phyloP scores from a whole-genome alignment of 129 eudicot genomes.

The Flaveria linearis region DNA sequence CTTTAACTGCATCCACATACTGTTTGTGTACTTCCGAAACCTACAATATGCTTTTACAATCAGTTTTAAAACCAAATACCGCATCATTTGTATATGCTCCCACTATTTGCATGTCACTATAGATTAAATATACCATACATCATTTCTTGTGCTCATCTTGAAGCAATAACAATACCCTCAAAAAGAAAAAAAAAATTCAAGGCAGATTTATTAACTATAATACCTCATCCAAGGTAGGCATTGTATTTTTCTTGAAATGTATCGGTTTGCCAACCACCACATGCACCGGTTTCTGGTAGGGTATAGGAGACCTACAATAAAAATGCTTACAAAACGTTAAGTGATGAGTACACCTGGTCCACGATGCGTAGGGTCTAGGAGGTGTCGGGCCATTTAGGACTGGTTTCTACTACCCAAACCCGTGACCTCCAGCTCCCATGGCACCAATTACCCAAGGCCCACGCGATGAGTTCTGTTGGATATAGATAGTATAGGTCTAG shows the following conservation, averaged over 20 bases:
- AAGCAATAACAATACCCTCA: too few species aligned
- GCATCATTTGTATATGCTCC: too few species aligned
- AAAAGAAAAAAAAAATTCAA: background rate
- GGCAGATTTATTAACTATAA: slow-evolving; percentile 7
- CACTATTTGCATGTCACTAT: too few species aligned
- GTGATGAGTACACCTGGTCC: background rate
- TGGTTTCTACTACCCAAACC: too few species aligned
- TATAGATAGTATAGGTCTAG: too few species aligned
- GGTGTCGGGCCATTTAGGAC: too few species aligned
- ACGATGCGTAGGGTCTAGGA: too few species aligned
- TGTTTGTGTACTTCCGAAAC: slow-evolving; percentile 65
- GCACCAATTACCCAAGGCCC: too few species aligned
- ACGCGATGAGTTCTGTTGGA: too few species aligned
- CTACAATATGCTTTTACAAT: slow-evolving; percentile 32
- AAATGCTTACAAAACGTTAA: background rate
- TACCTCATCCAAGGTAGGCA: slow-evolving; percentile 88
- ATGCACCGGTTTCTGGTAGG: slow-evolving; percentile 67
- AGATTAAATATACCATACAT: too few species aligned
- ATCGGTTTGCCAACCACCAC: slow-evolving; percentile 96
- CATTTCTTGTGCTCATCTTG: too few species aligned
- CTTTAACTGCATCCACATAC: slow-evolving; percentile 66
- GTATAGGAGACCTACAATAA: slow-evolving; percentile 71
- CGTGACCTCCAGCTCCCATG: too few species aligned
- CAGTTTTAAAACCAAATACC: background rate
- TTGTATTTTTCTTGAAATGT: slow-evolving; percentile 52